These are phyloP conservation scores for Phanerochaete carnosa DNA, from an alignment of 768 basidiomycete genomes.

Conservation along the genomic window DNA sequence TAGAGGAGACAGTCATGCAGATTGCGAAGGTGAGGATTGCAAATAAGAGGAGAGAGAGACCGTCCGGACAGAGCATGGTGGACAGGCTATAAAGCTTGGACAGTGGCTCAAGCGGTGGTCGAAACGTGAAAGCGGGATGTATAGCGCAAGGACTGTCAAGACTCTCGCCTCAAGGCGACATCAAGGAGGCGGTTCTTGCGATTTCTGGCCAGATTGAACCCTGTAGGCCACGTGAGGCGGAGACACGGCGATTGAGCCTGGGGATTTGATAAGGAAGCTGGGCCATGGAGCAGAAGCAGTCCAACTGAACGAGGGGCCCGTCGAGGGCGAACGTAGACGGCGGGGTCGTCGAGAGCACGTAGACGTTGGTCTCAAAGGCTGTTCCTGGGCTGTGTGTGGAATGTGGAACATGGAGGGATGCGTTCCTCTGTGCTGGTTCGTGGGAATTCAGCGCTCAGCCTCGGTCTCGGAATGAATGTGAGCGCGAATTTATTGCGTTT, in stretches of 20 bases:
- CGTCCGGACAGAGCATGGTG: neutral
- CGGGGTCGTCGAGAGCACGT: neutral
- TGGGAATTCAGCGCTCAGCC: neutral
- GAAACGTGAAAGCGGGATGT: neutral
- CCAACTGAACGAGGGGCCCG: neutral
- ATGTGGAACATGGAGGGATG: neutral
- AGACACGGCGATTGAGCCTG: conserved; percentile 3
- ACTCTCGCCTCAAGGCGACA: conserved; percentile 15
- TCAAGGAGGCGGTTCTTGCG: neutral
- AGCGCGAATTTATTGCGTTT: neutral
- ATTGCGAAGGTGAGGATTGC: neutral
- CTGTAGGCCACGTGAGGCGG: conserved; percentile 8
- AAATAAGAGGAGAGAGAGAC: neutral
- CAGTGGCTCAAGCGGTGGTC: neutral
- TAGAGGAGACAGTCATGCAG: neutral
- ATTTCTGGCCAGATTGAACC: neutral
- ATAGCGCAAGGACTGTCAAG: neutral
- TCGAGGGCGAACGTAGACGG: neutral
- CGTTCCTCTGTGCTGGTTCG: neutral
- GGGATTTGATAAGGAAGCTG: conserved; percentile 4
- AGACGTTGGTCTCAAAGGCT: neutral
- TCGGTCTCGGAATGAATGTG: neutral
- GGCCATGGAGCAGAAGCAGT: neutral
- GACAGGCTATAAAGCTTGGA: neutral
- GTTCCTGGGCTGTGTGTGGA: neutral